Percentiles rank a stretch among this genome's conserved stretches.
Conservation (phyloP, 768 basidiomycete species). For the Suillus ampliporus region DNA sequence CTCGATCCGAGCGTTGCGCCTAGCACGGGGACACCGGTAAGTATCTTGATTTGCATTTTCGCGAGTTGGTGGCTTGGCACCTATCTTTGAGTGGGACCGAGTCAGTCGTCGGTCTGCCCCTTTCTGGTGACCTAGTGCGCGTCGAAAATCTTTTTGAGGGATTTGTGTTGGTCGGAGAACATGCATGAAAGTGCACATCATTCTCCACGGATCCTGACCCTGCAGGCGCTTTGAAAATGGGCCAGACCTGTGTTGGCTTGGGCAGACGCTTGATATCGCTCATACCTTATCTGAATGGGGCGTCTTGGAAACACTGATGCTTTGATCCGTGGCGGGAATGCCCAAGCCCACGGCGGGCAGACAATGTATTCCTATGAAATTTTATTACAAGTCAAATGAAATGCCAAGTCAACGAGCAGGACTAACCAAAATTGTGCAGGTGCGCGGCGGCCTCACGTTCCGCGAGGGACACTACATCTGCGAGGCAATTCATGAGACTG, state of each 20-base stretch:
- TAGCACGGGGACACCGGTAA: conserved; percentile 89
- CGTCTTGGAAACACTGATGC: background rate
- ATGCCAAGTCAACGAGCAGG: conserved; percentile 11
- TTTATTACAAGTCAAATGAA: conserved; percentile 9
- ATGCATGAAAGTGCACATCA: background rate
- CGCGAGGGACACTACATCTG: conserved; percentile 99
- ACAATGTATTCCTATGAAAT: background rate
- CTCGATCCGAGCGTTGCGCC: conserved; percentile 69
- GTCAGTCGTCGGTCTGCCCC: background rate
- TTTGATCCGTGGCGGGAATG: background rate
- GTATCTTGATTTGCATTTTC: conserved; percentile 21
- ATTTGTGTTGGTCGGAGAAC: background rate
- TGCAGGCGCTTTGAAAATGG: background rate
- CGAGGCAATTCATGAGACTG: conserved; percentile 92
- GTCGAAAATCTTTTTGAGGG: no score
- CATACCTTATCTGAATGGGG: background rate
- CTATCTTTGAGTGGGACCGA: background rate
- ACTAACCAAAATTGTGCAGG: conserved; percentile 43
- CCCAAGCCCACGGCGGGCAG: background rate
- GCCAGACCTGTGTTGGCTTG: background rate
- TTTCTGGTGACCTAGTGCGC: background rate
- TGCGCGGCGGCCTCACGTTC: conserved; percentile 95
- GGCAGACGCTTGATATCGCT: background rate
- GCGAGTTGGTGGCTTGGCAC: background rate
- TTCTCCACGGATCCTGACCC: background rate